Base-by-base conservation (phyloP, 108 stramenopile genomes). In the Cyclotella choctawhatcheeana region DNA sequence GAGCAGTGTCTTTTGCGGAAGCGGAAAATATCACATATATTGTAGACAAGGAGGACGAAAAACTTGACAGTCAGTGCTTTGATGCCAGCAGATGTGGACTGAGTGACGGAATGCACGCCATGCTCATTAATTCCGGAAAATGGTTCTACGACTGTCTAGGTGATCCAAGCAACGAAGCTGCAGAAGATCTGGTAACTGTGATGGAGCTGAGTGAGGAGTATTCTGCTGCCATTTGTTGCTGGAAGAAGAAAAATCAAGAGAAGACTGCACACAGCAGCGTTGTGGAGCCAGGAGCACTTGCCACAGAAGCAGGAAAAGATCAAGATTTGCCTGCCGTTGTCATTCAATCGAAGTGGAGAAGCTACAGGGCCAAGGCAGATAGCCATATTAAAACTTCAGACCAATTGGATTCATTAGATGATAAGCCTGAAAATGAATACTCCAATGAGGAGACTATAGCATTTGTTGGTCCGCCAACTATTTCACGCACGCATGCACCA, bases 41-140 rank as follows among this genome's bases (percentile, higher is more conserved):
- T 31, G 55, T 31, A 4, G 55, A 17, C 20, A 30, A 56, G 7
- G 59, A 40, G 2, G 59, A 60, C 22, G 16, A 16, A 5, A 60
- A 60, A 13, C 59, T 60, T 21, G 35, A 60, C 20, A 60, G 59
- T 20, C 48, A 54, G 16, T 52, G 12, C 77, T 82, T 44, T 68
- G 71, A 40, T 33, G 10, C 3, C 18, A 66, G 70, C 74, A n/a
- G 52, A 35, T 20, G 69, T 67, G 48, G 74, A 79, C 54, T 79
- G 82, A 40, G 71, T 67, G 37, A 26, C 75, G 22, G 63, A 76
- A 8, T 67, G 72, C 16, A 71, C 20, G 26, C 24, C 2, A 43
- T 60, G 13, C 59, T 60, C 4, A 35, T 60, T 1, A 8, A 43
- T 22, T 52, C 44, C 27, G 33, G 29, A 24, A 34, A 44, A 29